Percentiles rank a stretch among this genome's conserved stretches.
These are phyloP conservation scores for Hyparrhenia diplandra DNA, from an alignment of 176 grass and related monocot species.

Conservation along the genomic window DNA sequence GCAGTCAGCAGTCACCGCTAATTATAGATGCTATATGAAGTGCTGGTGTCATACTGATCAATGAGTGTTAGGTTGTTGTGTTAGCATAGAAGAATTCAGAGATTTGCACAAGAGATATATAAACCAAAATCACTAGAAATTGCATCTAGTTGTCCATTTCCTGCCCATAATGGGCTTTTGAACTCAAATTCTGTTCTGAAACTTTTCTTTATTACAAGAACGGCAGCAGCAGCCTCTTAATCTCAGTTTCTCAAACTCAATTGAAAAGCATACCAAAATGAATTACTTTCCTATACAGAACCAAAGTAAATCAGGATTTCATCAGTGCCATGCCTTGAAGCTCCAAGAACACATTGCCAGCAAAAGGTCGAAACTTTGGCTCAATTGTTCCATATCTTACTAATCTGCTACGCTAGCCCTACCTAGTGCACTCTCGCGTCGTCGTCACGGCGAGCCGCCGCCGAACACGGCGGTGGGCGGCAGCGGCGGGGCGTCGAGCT, in stretches of 20 bases:
- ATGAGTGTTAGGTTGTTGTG: neutral
- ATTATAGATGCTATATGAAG: too few relatives aligned
- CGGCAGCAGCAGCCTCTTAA: neutral
- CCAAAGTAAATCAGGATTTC: neutral
- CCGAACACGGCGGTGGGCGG: slow-evolving; percentile 48
- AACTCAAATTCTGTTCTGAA: neutral
- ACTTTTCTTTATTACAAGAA: neutral
- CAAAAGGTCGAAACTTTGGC: neutral
- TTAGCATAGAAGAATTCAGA: too few relatives aligned
- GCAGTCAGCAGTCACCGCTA: too few relatives aligned
- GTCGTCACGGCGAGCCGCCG: slow-evolving; percentile 2
- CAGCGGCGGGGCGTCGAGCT: slow-evolving; percentile 74
- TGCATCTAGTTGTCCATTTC: neutral
- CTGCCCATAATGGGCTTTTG: neutral
- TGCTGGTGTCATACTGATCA: neutral
- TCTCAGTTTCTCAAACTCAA: neutral
- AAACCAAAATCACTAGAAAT: too few relatives aligned
- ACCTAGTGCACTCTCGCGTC: neutral
- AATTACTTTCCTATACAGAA: neutral
- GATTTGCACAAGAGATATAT: too few relatives aligned
- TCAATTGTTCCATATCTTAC: neutral
- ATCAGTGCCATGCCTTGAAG: neutral
- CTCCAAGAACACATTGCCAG: neutral
- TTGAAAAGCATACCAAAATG: neutral
- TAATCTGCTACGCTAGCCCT: slow-evolving; percentile 24